Evolutionary conservation across 805 yeast genomes (phyloP).

Genomic region (Wilhelminamyces savonicus): DNA sequence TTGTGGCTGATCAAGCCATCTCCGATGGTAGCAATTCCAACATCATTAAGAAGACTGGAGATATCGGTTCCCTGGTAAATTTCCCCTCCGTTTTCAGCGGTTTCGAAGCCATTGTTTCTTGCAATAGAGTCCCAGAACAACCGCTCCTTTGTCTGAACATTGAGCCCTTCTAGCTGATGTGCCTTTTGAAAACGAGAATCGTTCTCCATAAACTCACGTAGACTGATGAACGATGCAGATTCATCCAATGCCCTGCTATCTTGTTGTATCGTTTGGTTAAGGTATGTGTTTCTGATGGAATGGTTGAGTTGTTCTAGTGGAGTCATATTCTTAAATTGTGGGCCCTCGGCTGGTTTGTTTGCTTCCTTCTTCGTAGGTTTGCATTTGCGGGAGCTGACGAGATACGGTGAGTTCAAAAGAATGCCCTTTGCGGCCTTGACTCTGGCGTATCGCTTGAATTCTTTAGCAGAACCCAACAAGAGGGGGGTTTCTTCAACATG

Average conservation of each 20-base stretch:
- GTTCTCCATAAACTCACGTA: constrained; percentile 55
- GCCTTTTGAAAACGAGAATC: constrained; percentile 37
- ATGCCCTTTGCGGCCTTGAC: constrained; percentile 46
- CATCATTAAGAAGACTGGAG: constrained; percentile 22
- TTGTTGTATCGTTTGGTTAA: constrained; percentile 7
- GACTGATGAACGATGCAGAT: constrained; percentile 45
- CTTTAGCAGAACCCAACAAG: constrained; percentile 40
- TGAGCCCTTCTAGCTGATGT: constrained; percentile 1
- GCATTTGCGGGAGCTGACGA: constrained; percentile 36
- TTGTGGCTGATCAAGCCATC: constrained; percentile 22
- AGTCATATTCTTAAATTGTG: no score
- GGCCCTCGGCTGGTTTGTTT: constrained; percentile 3
- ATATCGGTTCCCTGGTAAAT: constrained; percentile 20
- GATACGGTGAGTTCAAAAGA: constrained; percentile 41
- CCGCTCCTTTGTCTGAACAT: constrained; percentile 26
- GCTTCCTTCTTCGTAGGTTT: constrained; percentile 10
- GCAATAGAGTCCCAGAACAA: constrained; percentile 38
- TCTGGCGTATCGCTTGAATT: constrained; percentile 41
- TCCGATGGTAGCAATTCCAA: constrained; percentile 30
- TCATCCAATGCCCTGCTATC: constrained; percentile 10
- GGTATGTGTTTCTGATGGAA: constrained; percentile 3
- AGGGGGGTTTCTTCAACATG: constrained; percentile 20
- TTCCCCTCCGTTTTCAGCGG: constrained; percentile 17
- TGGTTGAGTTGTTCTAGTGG: constrained; percentile 9
- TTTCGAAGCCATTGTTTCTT: constrained; percentile 14